phyloP scores from a whole-genome alignment of 495 filamentous ascomycete genomes.

The Neurospora pannonica region DNA sequence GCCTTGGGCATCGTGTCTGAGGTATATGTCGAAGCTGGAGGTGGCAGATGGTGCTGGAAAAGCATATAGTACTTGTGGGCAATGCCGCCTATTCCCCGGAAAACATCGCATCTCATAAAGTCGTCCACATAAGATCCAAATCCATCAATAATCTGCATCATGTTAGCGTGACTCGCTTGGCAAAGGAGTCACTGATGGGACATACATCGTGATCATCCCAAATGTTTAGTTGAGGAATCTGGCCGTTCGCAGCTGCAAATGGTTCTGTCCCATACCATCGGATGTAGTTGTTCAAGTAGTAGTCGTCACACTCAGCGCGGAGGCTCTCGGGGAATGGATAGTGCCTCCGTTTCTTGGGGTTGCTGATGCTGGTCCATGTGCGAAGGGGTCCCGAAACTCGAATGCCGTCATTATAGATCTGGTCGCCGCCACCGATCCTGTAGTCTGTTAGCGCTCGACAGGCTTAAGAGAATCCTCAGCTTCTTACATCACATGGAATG shows the following conservation, averaged over 20 bases:
- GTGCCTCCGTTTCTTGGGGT: conserved; percentile 71
- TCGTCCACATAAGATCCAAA: conserved; percentile 89
- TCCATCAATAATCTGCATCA: conserved; percentile 67
- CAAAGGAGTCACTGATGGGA: background rate
- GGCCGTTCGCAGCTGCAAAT: conserved; percentile 72
- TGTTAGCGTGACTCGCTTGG: background rate
- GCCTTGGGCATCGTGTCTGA: conserved; percentile 33
- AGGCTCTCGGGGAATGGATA: conserved; percentile 67
- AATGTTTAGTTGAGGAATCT: conserved; percentile 86
- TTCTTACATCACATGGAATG: conserved; percentile 73
- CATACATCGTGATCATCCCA: conserved; percentile 83
- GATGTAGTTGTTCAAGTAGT: conserved; percentile 84
- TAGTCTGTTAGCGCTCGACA: background rate
- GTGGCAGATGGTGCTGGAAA: conserved; percentile 86
- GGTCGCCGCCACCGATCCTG: conserved; percentile 82
- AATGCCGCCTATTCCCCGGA: conserved; percentile 80
- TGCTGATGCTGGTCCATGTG: conserved; percentile 69
- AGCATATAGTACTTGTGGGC: conserved; percentile 88
- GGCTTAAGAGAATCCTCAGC: background rate
- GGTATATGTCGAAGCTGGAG: conserved; percentile 73
- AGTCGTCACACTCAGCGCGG: conserved; percentile 72
- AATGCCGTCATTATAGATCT: conserved; percentile 91
- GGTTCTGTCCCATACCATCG: conserved; percentile 78
- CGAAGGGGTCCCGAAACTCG: conserved; percentile 71
- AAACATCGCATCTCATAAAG: conserved; percentile 85